Evolutionary conservation across 192 early-diverging fungal genomes (phyloP).

Genomic region (Podila minutissima): DNA sequence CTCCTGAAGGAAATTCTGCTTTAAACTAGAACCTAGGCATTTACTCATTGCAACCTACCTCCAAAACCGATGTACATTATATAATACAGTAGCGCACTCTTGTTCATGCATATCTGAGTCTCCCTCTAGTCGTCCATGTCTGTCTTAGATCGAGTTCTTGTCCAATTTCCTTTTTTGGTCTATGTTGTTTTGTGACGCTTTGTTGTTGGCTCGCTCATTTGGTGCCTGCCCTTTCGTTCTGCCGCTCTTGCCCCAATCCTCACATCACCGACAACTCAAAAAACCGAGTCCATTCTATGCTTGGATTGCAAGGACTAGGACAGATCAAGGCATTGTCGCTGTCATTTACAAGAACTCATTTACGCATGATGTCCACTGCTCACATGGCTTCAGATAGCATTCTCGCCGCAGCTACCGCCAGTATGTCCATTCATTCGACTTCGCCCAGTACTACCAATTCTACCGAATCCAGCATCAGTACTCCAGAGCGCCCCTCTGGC

Average conservation of each 20-base stretch:
- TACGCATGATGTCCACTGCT: constrained; percentile 8
- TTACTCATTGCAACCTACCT: too few relatives aligned
- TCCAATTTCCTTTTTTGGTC: too few relatives aligned
- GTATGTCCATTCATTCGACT: not conserved
- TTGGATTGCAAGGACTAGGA: constrained; percentile 8
- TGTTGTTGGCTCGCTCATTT: not conserved
- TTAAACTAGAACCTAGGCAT: too few relatives aligned
- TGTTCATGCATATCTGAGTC: too few relatives aligned
- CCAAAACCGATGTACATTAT: too few relatives aligned
- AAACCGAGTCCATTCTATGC: constrained; percentile 11
- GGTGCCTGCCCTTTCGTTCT: too few relatives aligned
- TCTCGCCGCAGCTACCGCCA: not conserved
- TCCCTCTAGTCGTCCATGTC: too few relatives aligned
- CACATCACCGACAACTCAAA: not conserved
- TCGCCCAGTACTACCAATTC: not conserved
- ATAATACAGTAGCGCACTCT: too few relatives aligned
- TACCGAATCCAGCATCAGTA: not conserved
- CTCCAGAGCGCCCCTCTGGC: not conserved
- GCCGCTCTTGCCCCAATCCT: too few relatives aligned
- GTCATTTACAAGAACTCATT: constrained; percentile 5
- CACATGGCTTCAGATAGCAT: not conserved
- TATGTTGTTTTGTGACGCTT: not conserved
- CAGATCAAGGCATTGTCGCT: constrained; percentile 14
- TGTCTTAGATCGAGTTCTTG: too few relatives aligned
- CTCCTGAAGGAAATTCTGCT: constrained; percentile 62